These are phyloP conservation scores for Coemansia sp. DNA, from an alignment of 192 early-diverging fungal species.

Conservation along the genomic window DNA sequence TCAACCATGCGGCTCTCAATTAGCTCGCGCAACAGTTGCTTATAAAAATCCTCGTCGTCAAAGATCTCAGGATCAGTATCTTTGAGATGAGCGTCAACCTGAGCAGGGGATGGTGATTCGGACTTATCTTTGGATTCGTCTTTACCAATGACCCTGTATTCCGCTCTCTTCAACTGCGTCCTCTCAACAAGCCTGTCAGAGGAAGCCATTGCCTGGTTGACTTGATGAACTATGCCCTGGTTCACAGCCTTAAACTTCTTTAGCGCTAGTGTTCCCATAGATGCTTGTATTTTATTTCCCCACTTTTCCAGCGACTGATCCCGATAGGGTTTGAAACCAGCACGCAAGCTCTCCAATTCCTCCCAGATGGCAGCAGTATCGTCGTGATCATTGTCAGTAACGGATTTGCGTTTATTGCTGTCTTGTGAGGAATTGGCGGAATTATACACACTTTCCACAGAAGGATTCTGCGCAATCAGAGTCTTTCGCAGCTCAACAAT, in stretches of 20 bases:
- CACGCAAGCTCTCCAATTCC: constrained; percentile 28
- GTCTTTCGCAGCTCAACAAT: constrained; percentile 31
- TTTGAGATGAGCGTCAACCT: constrained; percentile 65
- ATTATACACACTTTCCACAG: constrained; percentile 17
- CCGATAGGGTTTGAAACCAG: constrained; percentile 71
- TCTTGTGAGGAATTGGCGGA: background rate
- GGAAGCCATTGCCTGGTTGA: constrained; percentile 67
- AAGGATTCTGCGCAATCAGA: constrained; percentile 29
- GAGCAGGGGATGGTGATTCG: constrained; percentile 5
- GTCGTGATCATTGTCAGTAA: background rate
- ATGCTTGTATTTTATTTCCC: constrained; percentile 80
- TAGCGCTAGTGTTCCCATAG: constrained; percentile 65
- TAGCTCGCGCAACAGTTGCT: constrained; percentile 88
- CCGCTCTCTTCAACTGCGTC: constrained; percentile 78
- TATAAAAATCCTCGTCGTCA: constrained; percentile 96
- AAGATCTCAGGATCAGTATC: constrained; percentile 72
- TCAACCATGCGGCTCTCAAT: constrained; percentile 93
- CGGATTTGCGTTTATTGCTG: constrained; percentile 23
- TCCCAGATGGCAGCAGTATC: constrained; percentile 18
- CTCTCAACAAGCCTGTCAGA: constrained; percentile 79
- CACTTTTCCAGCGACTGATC: constrained; percentile 89
- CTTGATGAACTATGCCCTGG: constrained; percentile 75
- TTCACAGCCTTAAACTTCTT: constrained; percentile 98
- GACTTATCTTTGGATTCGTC: background rate
- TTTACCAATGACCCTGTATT: constrained; percentile 59